Conservation (phyloP, 306 rosid species). For the Prunus mume region DNA sequence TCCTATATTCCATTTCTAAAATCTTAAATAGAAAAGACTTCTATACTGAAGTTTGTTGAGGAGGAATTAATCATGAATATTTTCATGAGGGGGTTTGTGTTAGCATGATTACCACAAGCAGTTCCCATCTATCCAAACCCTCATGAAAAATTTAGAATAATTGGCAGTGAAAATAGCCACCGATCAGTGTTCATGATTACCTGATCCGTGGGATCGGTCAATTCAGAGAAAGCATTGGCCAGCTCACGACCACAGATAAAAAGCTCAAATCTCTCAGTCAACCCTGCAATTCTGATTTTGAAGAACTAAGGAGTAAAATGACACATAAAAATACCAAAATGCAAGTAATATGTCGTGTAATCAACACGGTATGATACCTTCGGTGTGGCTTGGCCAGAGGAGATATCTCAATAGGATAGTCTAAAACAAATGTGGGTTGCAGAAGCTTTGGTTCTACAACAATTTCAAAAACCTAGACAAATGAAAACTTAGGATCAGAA, state of each 20-base stretch:
- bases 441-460: constrained; percentile 84
- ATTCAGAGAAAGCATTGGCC: constrained; percentile 95
- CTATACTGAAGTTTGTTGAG: background rate
- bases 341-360: background rate
- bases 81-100: background rate
- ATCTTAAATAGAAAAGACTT: background rate
- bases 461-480: constrained; percentile 77
- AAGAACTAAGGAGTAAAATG: constrained; percentile 28
- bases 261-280: constrained; percentile 95
- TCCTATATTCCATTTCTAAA: background rate
- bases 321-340: background rate
- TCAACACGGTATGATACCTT: constrained; percentile 47
- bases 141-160: background rate
- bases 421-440: constrained; percentile 96
- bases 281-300: constrained; percentile 59
- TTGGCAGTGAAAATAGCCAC: background rate
- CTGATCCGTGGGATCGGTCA: constrained; percentile 98
- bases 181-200: constrained; percentile 37
- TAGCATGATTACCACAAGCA: background rate
- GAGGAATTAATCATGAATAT: background rate
- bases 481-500: constrained; percentile 24
- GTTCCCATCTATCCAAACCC: background rate
- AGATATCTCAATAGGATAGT: constrained; percentile 95
- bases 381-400: constrained; percentile 96
- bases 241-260: constrained; percentile 96